Conservation (phyloP, 2,329 filamentous ascomycete species). For the Eurotiales sp. region DNA sequence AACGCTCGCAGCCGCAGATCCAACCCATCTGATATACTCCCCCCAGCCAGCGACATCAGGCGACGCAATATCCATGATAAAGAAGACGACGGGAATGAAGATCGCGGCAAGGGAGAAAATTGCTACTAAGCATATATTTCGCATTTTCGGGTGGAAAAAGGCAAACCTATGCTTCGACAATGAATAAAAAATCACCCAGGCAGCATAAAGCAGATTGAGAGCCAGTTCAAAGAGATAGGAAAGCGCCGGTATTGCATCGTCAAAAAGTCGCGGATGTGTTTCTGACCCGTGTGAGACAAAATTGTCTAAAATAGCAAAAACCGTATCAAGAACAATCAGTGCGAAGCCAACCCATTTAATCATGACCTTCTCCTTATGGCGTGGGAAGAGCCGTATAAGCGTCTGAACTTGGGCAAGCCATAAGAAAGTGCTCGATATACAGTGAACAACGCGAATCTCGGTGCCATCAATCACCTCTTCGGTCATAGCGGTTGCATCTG, state of each 20-base stretch:
- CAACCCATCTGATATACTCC: conserved; percentile 95
- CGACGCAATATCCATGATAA: conserved; percentile 83
- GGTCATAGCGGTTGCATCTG: conserved; percentile 74
- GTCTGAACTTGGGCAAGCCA: conserved; percentile 98
- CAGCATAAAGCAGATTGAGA: conserved; percentile 81
- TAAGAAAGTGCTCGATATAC: conserved; percentile 93
- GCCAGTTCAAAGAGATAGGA: conserved; percentile 88
- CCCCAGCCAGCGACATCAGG: conserved; percentile 87
- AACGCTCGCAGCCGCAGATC: conserved; percentile 88
- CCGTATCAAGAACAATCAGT: conserved; percentile 82
- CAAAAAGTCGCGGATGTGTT: conserved; percentile 67
- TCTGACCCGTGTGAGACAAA: conserved; percentile 57
- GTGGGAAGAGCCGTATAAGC: conserved; percentile 88
- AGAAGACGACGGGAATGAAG: conserved; percentile 85
- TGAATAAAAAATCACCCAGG: conserved; percentile 90
- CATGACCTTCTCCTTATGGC: conserved; percentile 94
- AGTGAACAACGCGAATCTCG: conserved; percentile 82
- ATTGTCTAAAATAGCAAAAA: conserved; percentile 88
- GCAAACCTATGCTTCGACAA: conserved; percentile 88
- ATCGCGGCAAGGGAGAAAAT: conserved; percentile 75
- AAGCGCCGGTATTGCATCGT: conserved; percentile 83
- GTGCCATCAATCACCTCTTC: conserved; percentile 75
- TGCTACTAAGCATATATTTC: conserved; percentile 79
- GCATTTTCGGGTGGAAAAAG: conserved; percentile 87
- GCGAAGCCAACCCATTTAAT: conserved; percentile 99